Base-by-base conservation (phyloP, 176 grass and related monocot species). In the Cenchrus purpureus region DNA sequence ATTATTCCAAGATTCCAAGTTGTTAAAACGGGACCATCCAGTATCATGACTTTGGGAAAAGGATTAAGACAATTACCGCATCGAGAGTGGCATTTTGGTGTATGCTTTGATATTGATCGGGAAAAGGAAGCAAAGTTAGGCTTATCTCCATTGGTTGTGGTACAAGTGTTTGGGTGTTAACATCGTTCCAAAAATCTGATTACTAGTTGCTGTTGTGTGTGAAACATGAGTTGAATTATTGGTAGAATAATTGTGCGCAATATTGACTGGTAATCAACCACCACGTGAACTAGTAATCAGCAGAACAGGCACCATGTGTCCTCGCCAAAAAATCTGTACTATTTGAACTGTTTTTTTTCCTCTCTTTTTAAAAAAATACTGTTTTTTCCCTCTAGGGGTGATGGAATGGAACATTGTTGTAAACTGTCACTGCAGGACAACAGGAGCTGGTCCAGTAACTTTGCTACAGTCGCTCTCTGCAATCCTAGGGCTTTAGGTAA, bases 141-240 rank as follows among this genome's bases (percentile, higher is more conserved):
- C 76, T 79, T 83, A 80, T 79, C 74, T 79, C 74, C 84, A 91
- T 75, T 80, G 75, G 80, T 53, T 79, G 48, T 80, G 75, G 62
- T 87, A 78, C 88, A 87, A 83, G 68, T 69, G 80, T 87, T 53
- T 84, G 84, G 80, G 79, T 74, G 89, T 80, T 87, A 84, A 68
- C 89, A 87, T 91, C 85, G 34, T 17, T 70, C 55, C 7, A 31
- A 62, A 63, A 84, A 49, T 53, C 50, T 46, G 68, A 79, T 55
- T 84, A 80, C n/a, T 25, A 42, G 55, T 56, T 84, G 78, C 8
- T 40, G 64, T 40, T 72, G 73, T 86, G 64, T 82, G 78, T 77
- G 78, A 90, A 77, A 77, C 68, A 56, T 77, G 78, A 71, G 80
- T 46, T 54, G 80, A 86, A 74, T 87, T 87, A 79, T 83, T 90